Evolutionary conservation across 2,329 filamentous ascomycete genomes (phyloP).

Genomic region (Aspergillus carbonarius): DNA sequence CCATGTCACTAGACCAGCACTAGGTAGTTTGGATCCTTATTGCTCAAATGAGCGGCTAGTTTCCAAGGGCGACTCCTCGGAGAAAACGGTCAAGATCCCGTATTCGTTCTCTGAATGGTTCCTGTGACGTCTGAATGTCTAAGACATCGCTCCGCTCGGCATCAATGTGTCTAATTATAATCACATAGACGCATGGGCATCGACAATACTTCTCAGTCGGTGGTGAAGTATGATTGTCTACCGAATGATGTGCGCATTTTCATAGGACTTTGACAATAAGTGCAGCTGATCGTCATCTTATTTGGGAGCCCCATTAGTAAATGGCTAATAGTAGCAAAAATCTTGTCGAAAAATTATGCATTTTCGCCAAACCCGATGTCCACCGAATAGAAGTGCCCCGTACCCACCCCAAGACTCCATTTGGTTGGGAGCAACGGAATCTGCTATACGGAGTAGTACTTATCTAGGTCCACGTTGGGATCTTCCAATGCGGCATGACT

Average conservation of each 20-base stretch:
- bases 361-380: background rate
- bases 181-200: background rate
- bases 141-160: background rate
- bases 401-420: background rate
- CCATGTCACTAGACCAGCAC: slow-evolving; percentile 2
- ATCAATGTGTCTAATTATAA: background rate
- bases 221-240: background rate
- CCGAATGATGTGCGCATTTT: background rate
- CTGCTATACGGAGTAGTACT: too few species aligned
- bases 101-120: background rate
- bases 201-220: background rate
- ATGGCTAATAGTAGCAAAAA: background rate
- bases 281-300: slow-evolving; percentile 1
- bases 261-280: background rate
- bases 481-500: slow-evolving; percentile 2
- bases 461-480: background rate
- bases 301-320: background rate
- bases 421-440: background rate
- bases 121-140: background rate
- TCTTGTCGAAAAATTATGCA: background rate
- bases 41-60: background rate
- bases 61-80: background rate
- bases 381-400: background rate
- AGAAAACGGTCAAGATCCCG: background rate
- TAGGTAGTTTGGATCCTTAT: background rate